These are phyloP conservation scores for Cyclostephanos tholiformis DNA, from an alignment of 108 stramenopile species.

Conservation along the genomic window DNA sequence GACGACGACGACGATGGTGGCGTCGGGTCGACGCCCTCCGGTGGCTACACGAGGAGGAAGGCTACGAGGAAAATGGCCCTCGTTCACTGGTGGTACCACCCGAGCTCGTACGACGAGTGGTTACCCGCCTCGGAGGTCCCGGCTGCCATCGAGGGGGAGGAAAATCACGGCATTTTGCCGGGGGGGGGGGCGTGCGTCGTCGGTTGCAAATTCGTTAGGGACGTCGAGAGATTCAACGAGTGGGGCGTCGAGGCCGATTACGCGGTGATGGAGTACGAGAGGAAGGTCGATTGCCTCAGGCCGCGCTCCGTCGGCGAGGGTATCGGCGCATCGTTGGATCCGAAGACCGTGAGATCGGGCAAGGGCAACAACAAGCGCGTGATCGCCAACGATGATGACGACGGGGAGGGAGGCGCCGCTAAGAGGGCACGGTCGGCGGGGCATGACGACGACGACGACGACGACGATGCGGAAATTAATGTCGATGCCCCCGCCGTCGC, in stretches of 20 bases:
- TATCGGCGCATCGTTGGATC: neutral
- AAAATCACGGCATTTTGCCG: neutral
- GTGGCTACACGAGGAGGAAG: neutral
- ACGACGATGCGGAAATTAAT: too few species aligned
- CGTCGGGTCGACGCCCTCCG: neutral
- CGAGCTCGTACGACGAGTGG: constrained; percentile 55
- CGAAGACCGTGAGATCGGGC: constrained; percentile 10
- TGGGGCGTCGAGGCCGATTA: constrained; percentile 56
- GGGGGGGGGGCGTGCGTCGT: constrained; percentile 38
- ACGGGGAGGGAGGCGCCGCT: neutral
- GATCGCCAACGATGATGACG: neutral
- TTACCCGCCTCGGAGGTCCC: constrained; percentile 46
- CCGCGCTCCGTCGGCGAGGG: neutral
- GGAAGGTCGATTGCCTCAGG: constrained; percentile 31
- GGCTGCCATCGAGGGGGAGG: constrained; percentile 7
- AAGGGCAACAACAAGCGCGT: constrained; percentile 13
- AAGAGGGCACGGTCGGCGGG: neutral
- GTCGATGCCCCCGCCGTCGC: neutral
- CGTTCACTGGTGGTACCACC: constrained; percentile 58
- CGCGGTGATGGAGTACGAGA: constrained; percentile 44
- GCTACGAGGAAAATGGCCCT: constrained; percentile 27
- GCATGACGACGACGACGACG: neutral
- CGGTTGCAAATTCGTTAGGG: constrained; percentile 52
- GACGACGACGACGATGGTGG: neutral
- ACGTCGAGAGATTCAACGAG: constrained; percentile 53